Percentiles rank a stretch among this genome's conserved stretches.
These are phyloP conservation scores for Lentinus tigrinus DNA, from an alignment of 768 basidiomycete species.

Conservation along the genomic window DNA sequence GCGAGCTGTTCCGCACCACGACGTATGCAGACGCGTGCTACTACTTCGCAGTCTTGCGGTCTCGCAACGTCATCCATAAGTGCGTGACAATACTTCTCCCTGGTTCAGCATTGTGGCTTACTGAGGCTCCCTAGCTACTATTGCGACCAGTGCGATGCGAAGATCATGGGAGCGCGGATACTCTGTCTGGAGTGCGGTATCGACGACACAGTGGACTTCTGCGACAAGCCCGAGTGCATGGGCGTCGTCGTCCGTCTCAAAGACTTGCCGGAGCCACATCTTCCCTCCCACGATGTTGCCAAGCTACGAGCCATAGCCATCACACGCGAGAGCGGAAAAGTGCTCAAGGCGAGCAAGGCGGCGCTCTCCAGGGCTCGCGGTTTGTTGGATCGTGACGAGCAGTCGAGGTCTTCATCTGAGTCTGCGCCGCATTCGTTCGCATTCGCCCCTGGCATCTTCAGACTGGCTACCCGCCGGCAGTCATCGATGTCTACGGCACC, in stretches of 20 bases:
- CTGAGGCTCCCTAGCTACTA: too few relatives aligned
- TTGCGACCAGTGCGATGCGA: too few relatives aligned
- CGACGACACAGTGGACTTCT: not conserved
- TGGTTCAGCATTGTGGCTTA: too few relatives aligned
- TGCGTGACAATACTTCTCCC: too few relatives aligned
- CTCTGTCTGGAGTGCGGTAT: not conserved
- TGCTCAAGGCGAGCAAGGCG: not conserved
- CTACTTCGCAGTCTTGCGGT: too few relatives aligned
- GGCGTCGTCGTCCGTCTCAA: not conserved
- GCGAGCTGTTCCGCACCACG: too few relatives aligned
- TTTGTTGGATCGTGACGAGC: not conserved
- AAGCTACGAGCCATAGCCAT: not conserved
- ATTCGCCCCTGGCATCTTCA: not conserved
- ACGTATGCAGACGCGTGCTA: too few relatives aligned
- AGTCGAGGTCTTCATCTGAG: too few relatives aligned
- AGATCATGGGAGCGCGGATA: not conserved
- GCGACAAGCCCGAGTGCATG: conserved; percentile 1
- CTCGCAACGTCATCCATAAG: too few relatives aligned
- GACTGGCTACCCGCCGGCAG: not conserved
- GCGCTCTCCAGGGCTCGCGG: not conserved
- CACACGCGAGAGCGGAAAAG: not conserved
- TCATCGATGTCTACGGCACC: not conserved
- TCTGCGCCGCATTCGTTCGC: not conserved
- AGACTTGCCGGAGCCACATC: not conserved
- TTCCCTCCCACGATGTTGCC: conserved; percentile 3